Evolutionary conservation across 1,284 basidiomycete species (phyloP), one percentile per base, ranked within the genome.

Genomic region (Hypsizygus ulmarius): DNA sequence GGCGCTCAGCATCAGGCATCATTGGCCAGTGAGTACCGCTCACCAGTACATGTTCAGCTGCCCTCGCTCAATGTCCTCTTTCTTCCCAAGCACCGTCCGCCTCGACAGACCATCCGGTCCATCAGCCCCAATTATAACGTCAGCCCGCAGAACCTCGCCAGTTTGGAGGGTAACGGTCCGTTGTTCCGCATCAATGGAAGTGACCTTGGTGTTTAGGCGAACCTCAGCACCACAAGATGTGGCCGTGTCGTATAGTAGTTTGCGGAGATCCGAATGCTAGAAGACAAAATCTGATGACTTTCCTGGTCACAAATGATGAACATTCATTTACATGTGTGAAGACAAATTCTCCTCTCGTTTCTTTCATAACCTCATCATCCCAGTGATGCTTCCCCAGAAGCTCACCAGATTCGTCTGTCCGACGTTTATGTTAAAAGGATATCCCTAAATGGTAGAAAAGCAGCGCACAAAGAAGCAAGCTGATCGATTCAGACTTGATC

Each of bases 111-210:
- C 76, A 33, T 54, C 55, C 15, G 66, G 62, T 7, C 84, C 84
- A 55, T 86, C 84, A 0, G 84, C 82, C 14, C 82, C 84, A 30
- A 87, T 65, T 41, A 87, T 70, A n/a, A 86, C 69, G 55, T 87
- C 78, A 6, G 72, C 79, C 1, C 56, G 51, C 36, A 83, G 46
- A 11, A 63, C 62, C 44, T 74, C 70, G 6, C 82, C 81, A 3
- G 70, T 70, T 8, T 68, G 64, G 10, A 84, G 62, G 0, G 57
- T 70, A 15, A 78, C 72, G 18, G 55, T 64, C 49, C 53, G 57
- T 39, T 52, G 53, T 32, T 64, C 63, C 12, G 63, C 56, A 46
- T 73, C 68, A 15, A 82, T 57, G 0, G 63, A 59, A 0, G 62
- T 61, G 2, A 79, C 81, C 28, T 62, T 60, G 2, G 67, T 60